Evolutionary conservation across 495 filamentous ascomycete genomes (phyloP), one percentile per base, ranked within the genome.

Genomic region (Aspergillus affinis): DNA sequence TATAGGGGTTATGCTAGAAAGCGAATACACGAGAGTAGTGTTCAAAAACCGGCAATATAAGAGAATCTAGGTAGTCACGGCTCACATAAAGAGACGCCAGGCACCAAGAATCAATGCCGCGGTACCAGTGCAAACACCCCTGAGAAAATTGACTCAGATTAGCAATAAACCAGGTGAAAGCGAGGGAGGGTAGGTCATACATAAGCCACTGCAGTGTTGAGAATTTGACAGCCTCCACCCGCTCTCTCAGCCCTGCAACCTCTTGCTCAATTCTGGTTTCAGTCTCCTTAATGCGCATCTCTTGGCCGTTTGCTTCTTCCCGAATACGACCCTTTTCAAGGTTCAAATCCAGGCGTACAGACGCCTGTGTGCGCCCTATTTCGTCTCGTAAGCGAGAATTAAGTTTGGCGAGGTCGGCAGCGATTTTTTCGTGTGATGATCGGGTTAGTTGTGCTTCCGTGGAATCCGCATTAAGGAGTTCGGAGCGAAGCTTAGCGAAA

Each of bases 251-350:
- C 20, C 88, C 90, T 21, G 94, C 94, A 46, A 94, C 92, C 78
- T 98, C 94, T 77, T 97, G 94, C 79, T 99, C 94, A 74, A 99
- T 98, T 71, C 94, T 84, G 50, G 92, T 96, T 75, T 99, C 94
- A 18, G 95, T 98, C 81, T 99, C 94, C 79, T 96, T 97, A 64
- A 99, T 92, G 77, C 96, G 96, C 78, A 99, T 82, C 76, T 98
- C 94, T 78, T 98, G 94, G 64, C 90, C 89, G 66, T 96, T 96
- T 9, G 92, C 92, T 78, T 99, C 94, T 74, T 99, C 94, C 55
- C 95, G 84, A 61, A 99, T 98, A 50, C 94, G 81, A 3, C 94
- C 94, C 81, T 99, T 99, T 68, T 99, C 94, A 15, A 99, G 75
- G 73, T 98, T 99, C 56, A 99, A 72, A 70, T 99, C 94, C 36